Percentiles rank a stretch among this genome's conserved stretches.
Evolutionary conservation across 192 early-diverging fungal species (phyloP).

Genomic region (Lobosporangium transversale): DNA sequence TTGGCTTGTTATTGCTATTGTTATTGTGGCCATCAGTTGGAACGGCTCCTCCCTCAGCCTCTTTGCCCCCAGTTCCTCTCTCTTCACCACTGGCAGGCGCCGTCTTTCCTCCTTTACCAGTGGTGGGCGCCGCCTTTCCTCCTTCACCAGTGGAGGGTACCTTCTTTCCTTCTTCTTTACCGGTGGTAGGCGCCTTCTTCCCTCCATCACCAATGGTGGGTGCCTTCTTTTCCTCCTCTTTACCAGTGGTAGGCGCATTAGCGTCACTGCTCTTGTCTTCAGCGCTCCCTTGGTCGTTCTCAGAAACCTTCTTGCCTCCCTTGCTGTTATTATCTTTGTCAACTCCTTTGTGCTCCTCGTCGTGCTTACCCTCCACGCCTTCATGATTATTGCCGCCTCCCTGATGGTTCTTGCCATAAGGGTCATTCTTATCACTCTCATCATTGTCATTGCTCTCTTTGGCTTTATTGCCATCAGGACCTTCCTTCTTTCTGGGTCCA

Average conservation of each 20-base stretch:
- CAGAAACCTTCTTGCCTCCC: neutral
- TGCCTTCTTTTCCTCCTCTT: constrained; percentile 5
- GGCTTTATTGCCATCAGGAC: neutral
- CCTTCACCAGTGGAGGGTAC: neutral
- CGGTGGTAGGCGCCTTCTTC: neutral
- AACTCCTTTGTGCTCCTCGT: neutral
- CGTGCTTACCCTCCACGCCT: neutral
- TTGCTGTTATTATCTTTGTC: neutral
- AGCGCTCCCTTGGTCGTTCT: neutral
- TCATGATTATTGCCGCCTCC: neutral
- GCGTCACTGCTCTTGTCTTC: neutral
- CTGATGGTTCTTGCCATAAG: too few relatives aligned
- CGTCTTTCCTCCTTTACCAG: constrained; percentile 1
- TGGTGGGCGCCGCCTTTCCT: neutral
- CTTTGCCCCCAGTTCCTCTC: constrained; percentile 1
- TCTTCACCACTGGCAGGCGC: too few relatives aligned
- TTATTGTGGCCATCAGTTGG: neutral
- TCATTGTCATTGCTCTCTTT: neutral
- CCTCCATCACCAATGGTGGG: neutral
- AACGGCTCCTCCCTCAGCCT: neutral
- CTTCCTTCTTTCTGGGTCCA: constrained; percentile 2
- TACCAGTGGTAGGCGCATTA: neutral
- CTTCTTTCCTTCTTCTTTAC: constrained; percentile 2
- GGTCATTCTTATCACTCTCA: neutral
- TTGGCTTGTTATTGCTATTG: neutral